These are phyloP conservation scores for Apodospora peruviana DNA, from an alignment of 495 filamentous ascomycete genomes.

Conservation along the genomic window DNA sequence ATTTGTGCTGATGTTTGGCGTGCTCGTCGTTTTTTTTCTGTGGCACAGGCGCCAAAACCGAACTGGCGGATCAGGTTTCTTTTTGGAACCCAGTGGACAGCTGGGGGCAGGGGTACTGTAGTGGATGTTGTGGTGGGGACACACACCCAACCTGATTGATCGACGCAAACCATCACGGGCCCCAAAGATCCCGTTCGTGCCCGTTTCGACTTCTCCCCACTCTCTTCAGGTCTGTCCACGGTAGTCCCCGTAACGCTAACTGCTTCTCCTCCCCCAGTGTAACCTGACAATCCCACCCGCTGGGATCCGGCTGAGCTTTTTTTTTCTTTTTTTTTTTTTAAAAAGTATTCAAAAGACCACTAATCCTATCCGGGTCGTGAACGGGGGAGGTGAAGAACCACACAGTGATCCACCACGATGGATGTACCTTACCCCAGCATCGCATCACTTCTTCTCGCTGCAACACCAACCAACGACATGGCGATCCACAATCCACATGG, in stretches of 20 bases:
- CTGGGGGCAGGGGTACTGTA: no score
- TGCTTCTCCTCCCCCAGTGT: not conserved
- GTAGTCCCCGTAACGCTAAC: no score
- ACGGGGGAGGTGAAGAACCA: not conserved
- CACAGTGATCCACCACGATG: not conserved
- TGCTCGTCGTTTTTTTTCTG: not conserved
- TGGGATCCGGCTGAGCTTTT: not conserved
- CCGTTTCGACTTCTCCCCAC: no score
- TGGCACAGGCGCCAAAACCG: conserved; percentile 13
- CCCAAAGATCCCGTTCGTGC: not conserved
- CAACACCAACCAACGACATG: not conserved
- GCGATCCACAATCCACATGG: not conserved
- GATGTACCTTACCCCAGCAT: not conserved
- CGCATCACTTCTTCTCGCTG: not conserved
- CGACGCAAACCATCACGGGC: conserved; percentile 5
- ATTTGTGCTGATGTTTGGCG: no score
- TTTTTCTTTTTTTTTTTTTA: no score
- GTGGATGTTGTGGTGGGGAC: not conserved
- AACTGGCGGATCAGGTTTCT: conserved; percentile 8
- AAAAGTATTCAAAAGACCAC: no score
- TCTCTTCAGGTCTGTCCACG: no score
- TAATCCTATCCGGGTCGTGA: no score
- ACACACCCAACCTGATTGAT: conserved; percentile 11
- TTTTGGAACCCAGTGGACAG: no score
- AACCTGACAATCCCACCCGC: not conserved